Base-by-base conservation (phyloP, 306 rosid genomes). In the Phaseolus lunatus region DNA sequence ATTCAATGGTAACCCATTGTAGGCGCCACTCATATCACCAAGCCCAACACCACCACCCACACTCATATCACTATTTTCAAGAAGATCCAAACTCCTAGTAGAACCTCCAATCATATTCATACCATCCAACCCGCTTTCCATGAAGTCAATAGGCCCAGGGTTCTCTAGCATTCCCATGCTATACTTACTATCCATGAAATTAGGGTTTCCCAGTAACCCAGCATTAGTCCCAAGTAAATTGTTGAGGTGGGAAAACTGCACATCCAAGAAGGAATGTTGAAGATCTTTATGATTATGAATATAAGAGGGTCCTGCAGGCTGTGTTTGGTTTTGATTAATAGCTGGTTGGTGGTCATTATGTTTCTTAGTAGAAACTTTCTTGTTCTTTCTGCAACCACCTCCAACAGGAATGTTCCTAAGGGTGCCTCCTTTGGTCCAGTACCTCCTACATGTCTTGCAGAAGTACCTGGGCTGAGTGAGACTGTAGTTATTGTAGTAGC, bases 341-440 rank as follows among this genome's bases (percentile, higher is more conserved):
- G 47, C 6, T 33, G 80, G 14, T 67, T 79, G 84, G 57, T 82
- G 72, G 16, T 85, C 93, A 56, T 87, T 90, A 45, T 90, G 41
- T 86, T 92, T 92, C 63, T 92, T 92, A 80, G 90, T 7, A 19
- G 96, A 48, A 27, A 87, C 90, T 74, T 91, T 96, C 80, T 91
- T 92, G 91, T 91, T 96, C 91, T 96, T 96, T 56, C 98, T 72
- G 44, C 98, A 96, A 0, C 99, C 96, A 43, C 99, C 99, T 5
- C 99, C 98, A 0, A 96, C 98, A 0, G 99, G 99, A 47, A 96
- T 92, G 92, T 96, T 96, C 23, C 99, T 80, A 2, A 96, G 96
- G 23, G 98, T 96, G 3, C 99, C 99, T 0, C 99, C 99, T 83
- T 92, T 89, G 26, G 99, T 96, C 99, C 99, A 96, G 79, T 96